Evolutionary conservation across 192 early-diverging fungal species (phyloP).

Genomic region (Coemansia sp.): DNA sequence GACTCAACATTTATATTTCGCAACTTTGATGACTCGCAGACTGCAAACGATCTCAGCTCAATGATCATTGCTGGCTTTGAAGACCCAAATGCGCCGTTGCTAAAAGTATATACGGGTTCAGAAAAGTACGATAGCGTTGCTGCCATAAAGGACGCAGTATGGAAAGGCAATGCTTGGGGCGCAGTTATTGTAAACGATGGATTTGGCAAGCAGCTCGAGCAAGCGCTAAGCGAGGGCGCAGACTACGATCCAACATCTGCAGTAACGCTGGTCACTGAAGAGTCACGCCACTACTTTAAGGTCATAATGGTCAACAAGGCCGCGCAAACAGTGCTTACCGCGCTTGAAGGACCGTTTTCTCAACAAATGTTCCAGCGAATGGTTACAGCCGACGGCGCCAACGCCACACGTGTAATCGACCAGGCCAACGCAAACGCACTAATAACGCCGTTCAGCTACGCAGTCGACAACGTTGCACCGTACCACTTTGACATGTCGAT

Average conservation of each 20-base stretch:
- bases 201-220: constrained; percentile 33
- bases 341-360: constrained; percentile 27
- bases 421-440: constrained; percentile 38
- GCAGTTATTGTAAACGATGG: constrained; percentile 41
- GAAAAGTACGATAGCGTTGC: constrained; percentile 6
- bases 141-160: constrained; percentile 32
- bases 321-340: constrained; percentile 15
- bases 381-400: constrained; percentile 2
- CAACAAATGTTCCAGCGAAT: constrained; percentile 20
- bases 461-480: constrained; percentile 45
- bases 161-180: constrained; percentile 42
- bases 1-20: constrained; percentile 26
- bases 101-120: constrained; percentile 17
- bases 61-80: constrained; percentile 30
- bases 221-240: constrained; percentile 21
- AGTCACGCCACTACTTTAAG: constrained; percentile 51
- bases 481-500: constrained; percentile 49
- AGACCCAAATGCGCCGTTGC: constrained; percentile 7
- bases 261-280: constrained; percentile 33
- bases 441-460: constrained; percentile 36
- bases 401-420: constrained; percentile 8
- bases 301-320: constrained; percentile 15
- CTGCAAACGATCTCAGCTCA: constrained; percentile 9
- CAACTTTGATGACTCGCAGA: constrained; percentile 37
- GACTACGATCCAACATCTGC: constrained; percentile 30